A percentile compares a stretch with the other conserved stretches of the same genome.
Conservation (phyloP, 306 rosid genomes). For the Gleditsia sinensis region DNA sequence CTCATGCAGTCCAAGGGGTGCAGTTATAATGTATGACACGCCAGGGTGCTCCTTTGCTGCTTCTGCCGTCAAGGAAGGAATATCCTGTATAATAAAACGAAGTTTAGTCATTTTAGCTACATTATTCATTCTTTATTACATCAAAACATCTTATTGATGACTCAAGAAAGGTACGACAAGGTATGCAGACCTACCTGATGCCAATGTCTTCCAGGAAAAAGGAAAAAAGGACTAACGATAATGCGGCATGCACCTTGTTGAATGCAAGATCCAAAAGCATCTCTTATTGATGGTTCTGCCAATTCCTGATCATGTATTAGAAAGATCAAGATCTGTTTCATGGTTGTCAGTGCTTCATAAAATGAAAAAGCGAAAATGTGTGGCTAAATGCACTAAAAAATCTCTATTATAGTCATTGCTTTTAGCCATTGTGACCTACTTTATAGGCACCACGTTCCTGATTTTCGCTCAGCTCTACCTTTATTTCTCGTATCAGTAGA, state of each 20-base stretch:
- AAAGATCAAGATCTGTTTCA: not conserved
- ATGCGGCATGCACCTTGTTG: slow-evolving; percentile 69
- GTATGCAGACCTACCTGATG: slow-evolving; percentile 56
- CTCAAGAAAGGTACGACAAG: not conserved
- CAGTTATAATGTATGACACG: slow-evolving; percentile 70
- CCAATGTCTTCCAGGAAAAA: slow-evolving; percentile 94
- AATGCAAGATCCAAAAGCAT: slow-evolving; percentile 66
- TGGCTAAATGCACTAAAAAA: not conserved
- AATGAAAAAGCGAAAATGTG: slow-evolving; percentile 18
- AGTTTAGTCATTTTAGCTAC: slow-evolving; percentile 3
- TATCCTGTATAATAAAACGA: slow-evolving; percentile 58
- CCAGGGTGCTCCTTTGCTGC: slow-evolving; percentile 85
- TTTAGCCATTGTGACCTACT: not conserved
- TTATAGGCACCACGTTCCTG: not conserved
- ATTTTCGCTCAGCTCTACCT: not conserved
- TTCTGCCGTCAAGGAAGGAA: slow-evolving; percentile 84
- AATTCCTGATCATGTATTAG: slow-evolving; percentile 59
- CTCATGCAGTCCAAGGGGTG: slow-evolving; percentile 89
- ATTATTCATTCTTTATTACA: not conserved
- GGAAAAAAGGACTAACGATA: slow-evolving; percentile 84
- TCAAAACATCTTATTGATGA: not conserved
- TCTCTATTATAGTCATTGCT: not conserved
- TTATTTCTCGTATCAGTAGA: not conserved
- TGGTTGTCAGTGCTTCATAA: slow-evolving; percentile 4
- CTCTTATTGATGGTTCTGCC: slow-evolving; percentile 82